Percentiles rank a stretch among this genome's conserved stretches.
phyloP scores from a whole-genome alignment of 73 alveolate species.

The Paramecium pentaurelia region DNA sequence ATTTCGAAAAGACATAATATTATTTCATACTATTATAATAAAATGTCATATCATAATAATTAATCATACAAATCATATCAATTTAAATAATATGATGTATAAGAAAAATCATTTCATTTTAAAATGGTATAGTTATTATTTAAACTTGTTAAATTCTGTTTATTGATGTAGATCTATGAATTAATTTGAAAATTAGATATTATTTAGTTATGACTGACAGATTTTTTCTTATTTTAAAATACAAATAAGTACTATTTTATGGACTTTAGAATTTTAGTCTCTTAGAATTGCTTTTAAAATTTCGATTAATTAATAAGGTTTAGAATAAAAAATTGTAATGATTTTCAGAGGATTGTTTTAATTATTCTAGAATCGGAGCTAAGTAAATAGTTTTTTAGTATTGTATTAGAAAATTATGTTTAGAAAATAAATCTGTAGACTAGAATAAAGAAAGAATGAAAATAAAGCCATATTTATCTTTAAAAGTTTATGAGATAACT shows the following conservation, averaged over 20 bases:
- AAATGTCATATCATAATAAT: neutral
- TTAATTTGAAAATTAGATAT: neutral
- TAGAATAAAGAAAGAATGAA: neutral
- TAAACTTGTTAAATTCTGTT: neutral
- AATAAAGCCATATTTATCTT: neutral
- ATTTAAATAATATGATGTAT: too few relatives aligned
- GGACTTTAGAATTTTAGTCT: neutral
- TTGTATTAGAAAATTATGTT: neutral
- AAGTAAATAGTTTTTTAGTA: neutral
- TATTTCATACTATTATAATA: neutral
- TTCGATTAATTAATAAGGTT: neutral
- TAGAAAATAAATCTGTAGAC: neutral
- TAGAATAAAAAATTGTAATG: neutral
- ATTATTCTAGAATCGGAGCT: neutral
- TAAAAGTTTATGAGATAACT: neutral
- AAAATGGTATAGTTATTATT: neutral
- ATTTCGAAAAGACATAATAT: neutral
- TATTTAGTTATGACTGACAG: neutral
- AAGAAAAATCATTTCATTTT: neutral
- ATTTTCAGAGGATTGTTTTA: neutral
- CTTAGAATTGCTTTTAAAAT: neutral
- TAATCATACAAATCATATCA: neutral
- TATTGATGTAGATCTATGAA: neutral
- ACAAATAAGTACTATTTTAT: neutral
- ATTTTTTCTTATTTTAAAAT: neutral